Evolutionary conservation across 306 rosid species (phyloP), one percentile per base, ranked within the genome.

Genomic region (Prunus campanulata): DNA sequence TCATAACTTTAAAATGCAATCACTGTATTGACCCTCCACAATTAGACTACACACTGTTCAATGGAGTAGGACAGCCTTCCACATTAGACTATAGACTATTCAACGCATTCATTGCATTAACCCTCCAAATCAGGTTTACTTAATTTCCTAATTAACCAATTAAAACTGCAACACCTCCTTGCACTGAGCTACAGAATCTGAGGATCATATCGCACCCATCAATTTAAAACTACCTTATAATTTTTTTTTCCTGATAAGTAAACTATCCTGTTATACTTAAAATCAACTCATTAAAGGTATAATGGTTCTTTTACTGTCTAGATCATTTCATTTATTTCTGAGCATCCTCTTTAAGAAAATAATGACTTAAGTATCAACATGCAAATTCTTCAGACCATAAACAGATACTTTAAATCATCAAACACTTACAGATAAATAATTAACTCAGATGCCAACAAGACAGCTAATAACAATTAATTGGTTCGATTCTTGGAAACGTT

Each of bases 401-500:
- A 18, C 15, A 50, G 30, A 66, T 56, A 47, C 44, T 39, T 50
- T 73, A 52, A 42, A 59, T 60, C 56, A 71, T 69, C 19, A 27
- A 60, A 51, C 51, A 39, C 0, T 19, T 7, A 16, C 55, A 44
- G n/a, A 49, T 52, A 44, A 35, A 11, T 56, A 74, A 62, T 15
- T 44, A 56, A 66, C n/a, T 5, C 27, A 15, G 20, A 44, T 4
- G 20, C 4, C 54, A 11, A 47, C 5, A 75, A 55, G 46, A 74
- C 62, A 57, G 60, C 61, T 6, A 27, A 70, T 2, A 61, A 54
- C 63, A 60, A 66, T 22, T 30, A 74, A 67, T 76, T 39, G 67
- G 16, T 19, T 7, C 15, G 48, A 48, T 13, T 62, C 30, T 29
- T 68, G 24, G 19, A 49, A 80, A 75, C 13, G 83, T 70, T 83